Percentiles rank a stretch among this genome's conserved stretches.
These are phyloP conservation scores for Suhomyces terraborum DNA, from an alignment of 1,139 yeast species.

Conservation along the genomic window DNA sequence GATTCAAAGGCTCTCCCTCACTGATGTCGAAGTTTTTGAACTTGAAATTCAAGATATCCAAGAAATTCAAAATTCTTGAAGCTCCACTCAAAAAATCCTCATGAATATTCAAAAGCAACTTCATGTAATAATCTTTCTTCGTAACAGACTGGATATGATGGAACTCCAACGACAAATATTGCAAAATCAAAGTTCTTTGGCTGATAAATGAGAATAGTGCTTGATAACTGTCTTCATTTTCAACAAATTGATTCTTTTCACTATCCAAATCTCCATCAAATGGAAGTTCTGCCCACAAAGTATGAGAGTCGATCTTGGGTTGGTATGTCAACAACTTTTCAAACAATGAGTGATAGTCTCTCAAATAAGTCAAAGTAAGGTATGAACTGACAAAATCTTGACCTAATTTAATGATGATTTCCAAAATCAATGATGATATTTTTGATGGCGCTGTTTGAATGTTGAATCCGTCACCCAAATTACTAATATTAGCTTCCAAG, in stretches of 20 bases:
- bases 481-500: slow-evolving; percentile 49
- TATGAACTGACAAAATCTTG: slow-evolving; percentile 56
- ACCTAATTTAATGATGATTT: slow-evolving; percentile 60
- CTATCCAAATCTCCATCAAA: slow-evolving; percentile 46
- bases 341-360: slow-evolving; percentile 49
- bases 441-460: slow-evolving; percentile 58
- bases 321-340: slow-evolving; percentile 54
- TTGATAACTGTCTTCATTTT: slow-evolving; percentile 41
- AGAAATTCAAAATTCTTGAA: slow-evolving; percentile 64
- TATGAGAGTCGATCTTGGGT: slow-evolving; percentile 50
- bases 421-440: slow-evolving; percentile 58
- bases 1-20: slow-evolving; percentile 44
- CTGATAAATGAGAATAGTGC: slow-evolving; percentile 63
- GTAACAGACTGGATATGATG: slow-evolving; percentile 65
- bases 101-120: slow-evolving; percentile 49
- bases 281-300: slow-evolving; percentile 53
- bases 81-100: slow-evolving; percentile 51
- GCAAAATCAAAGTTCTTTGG: slow-evolving; percentile 63
- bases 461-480: slow-evolving; percentile 40
- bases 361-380: slow-evolving; percentile 54
- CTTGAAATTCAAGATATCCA: slow-evolving; percentile 67
- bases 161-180: slow-evolving; percentile 71
- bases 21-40: slow-evolving; percentile 41
- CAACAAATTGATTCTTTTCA: slow-evolving; percentile 35
- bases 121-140: slow-evolving; percentile 55